These are phyloP conservation scores for Neurospora hispaniola DNA, from an alignment of 495 filamentous ascomycete species.

Conservation along the genomic window DNA sequence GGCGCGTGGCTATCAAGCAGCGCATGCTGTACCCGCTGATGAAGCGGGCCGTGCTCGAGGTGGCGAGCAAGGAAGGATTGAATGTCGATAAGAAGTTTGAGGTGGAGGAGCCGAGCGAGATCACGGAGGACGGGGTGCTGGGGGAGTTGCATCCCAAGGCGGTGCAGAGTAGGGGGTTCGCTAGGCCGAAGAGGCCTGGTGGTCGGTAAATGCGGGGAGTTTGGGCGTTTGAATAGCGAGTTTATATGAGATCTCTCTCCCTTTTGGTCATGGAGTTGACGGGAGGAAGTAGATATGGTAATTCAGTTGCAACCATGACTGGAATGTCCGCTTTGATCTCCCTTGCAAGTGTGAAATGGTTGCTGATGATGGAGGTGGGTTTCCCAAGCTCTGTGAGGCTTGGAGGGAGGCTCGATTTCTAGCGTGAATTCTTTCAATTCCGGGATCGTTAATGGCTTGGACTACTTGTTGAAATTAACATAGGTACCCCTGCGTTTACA, in stretches of 20 bases:
- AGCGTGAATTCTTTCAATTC: no score
- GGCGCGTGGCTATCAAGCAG: constrained; percentile 64
- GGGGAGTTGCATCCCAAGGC: constrained; percentile 68
- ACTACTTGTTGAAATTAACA: no score
- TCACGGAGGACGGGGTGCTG: constrained; percentile 57
- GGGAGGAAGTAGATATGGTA: not conserved
- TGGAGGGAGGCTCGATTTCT: no score
- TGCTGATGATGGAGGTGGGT: no score
- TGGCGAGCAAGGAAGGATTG: constrained; percentile 61
- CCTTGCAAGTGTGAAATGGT: no score
- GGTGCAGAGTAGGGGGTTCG: constrained; percentile 63
- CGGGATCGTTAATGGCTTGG: no score
- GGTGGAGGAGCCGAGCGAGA: constrained; percentile 57
- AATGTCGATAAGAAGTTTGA: constrained; percentile 63
- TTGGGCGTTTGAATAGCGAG: not conserved
- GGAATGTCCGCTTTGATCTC: not conserved
- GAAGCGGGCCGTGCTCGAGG: constrained; percentile 55
- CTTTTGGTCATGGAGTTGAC: no score
- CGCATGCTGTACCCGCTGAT: constrained; percentile 91
- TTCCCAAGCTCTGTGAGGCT: no score
- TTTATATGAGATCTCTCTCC: no score
- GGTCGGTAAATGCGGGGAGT: constrained; percentile 9
- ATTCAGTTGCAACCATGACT: not conserved
- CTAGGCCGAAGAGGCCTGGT: constrained; percentile 83
- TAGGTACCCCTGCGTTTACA: no score